These are phyloP conservation scores for Candida incommunis DNA, from an alignment of 805 yeast species.

Conservation along the genomic window DNA sequence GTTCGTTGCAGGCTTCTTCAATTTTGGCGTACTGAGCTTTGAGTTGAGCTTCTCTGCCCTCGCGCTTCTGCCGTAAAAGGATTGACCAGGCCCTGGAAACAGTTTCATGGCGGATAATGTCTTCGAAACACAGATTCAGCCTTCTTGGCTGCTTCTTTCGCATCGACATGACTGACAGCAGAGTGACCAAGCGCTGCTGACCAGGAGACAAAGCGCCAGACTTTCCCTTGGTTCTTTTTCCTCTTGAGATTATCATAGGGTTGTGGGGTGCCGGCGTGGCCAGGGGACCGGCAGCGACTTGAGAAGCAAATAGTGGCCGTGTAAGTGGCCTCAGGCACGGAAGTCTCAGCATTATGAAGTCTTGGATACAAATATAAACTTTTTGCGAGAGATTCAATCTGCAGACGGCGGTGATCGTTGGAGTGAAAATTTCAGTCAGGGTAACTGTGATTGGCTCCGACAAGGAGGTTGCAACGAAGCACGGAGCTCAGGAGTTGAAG, in stretches of 20 bases:
- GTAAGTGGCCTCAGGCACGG: too few species aligned
- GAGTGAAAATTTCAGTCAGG: too few species aligned
- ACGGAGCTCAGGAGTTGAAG: too few species aligned
- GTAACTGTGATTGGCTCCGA: too few species aligned
- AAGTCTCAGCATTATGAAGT: too few species aligned
- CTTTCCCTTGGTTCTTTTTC: slow-evolving; percentile 34
- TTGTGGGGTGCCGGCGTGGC: slow-evolving; percentile 1
- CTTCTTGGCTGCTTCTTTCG: slow-evolving; percentile 78
- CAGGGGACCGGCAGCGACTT: not conserved
- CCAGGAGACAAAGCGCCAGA: slow-evolving; percentile 27
- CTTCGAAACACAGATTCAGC: slow-evolving; percentile 64
- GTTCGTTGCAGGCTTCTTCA: slow-evolving; percentile 56
- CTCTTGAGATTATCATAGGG: slow-evolving; percentile 24
- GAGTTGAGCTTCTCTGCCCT: slow-evolving; percentile 21
- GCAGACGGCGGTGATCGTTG: too few species aligned
- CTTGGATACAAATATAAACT: too few species aligned
- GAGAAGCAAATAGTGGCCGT: too few species aligned
- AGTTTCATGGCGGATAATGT: slow-evolving; percentile 69
- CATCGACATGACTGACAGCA: slow-evolving; percentile 74
- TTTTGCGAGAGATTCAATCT: too few species aligned
- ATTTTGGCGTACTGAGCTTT: slow-evolving; percentile 51
- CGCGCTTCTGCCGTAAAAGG: slow-evolving; percentile 38
- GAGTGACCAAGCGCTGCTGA: slow-evolving; percentile 34
- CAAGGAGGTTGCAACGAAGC: too few species aligned
- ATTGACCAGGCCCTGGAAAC: slow-evolving; percentile 73